Conservation (phyloP, 345 rosid species). For the Rhodamnia rubescens region DNA sequence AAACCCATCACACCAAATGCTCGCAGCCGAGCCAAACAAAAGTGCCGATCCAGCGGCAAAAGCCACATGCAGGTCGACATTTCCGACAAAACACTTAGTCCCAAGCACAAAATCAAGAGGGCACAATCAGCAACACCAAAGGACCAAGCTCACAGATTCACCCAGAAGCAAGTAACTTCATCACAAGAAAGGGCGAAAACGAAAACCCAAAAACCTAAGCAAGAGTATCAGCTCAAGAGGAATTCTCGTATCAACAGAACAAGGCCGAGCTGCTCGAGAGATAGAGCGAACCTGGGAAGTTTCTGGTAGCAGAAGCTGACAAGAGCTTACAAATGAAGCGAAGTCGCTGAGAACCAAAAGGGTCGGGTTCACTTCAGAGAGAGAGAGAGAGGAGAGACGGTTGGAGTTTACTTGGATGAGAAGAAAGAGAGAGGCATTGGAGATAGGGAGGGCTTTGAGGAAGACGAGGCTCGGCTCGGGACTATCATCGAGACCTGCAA, state of each 20-base stretch:
- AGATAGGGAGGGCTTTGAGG: neutral
- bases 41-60: neutral
- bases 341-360: neutral
- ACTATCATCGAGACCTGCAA: neutral
- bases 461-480: neutral
- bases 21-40: neutral
- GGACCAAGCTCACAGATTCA: neutral
- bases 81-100: neutral
- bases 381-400: neutral
- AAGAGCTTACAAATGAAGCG: neutral
- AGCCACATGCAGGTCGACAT: neutral
- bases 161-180: neutral
- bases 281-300: neutral
- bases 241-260: neutral
- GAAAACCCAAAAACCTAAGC: neutral
- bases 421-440: neutral
- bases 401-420: neutral
- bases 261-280: neutral
- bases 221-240: neutral
- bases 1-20: neutral
- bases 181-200: neutral
- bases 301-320: neutral
- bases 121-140: neutral
- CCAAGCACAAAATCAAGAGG: neutral
- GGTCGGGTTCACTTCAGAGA: neutral